Conservation (phyloP, 768 basidiomycete genomes). For the Baorangia bicolor region DNA sequence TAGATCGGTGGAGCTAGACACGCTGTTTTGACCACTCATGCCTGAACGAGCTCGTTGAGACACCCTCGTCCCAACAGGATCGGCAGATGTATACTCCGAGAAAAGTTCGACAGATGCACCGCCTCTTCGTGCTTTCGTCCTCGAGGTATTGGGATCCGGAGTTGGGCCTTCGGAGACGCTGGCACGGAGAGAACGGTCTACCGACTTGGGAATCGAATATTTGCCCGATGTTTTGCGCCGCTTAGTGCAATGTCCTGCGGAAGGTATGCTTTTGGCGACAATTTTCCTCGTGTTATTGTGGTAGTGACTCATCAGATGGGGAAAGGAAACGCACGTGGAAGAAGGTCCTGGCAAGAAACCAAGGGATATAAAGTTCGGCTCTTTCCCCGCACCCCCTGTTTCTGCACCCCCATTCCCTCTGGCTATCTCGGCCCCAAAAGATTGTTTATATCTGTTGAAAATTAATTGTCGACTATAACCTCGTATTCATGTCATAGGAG, state of each 20-base stretch:
- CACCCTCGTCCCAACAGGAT: not conserved
- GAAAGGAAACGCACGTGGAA: conserved; percentile 16
- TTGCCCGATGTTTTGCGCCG: conserved; percentile 2
- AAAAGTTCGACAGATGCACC: not conserved
- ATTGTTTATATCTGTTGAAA: conserved; percentile 10
- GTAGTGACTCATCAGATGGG: not conserved
- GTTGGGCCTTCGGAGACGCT: not conserved
- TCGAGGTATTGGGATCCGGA: not conserved
- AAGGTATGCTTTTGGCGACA: not conserved
- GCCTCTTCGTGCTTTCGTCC: conserved; percentile 1
- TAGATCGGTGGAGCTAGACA: conserved; percentile 13
- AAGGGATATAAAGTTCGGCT: not conserved
- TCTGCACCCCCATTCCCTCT: not conserved
- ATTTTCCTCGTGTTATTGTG: not conserved
- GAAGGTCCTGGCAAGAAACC: not conserved
- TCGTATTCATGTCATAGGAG: no score
- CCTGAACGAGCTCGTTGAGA: not conserved
- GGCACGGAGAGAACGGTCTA: not conserved
- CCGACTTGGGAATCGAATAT: not conserved
- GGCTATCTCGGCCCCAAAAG: not conserved
- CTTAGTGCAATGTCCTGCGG: not conserved
- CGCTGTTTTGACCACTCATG: not conserved
- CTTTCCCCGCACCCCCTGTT: not conserved
- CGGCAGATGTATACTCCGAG: not conserved
- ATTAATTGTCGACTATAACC: not conserved